phyloP scores from a whole-genome alignment of 176 grass and related monocot species.

The Stipa capillata region DNA sequence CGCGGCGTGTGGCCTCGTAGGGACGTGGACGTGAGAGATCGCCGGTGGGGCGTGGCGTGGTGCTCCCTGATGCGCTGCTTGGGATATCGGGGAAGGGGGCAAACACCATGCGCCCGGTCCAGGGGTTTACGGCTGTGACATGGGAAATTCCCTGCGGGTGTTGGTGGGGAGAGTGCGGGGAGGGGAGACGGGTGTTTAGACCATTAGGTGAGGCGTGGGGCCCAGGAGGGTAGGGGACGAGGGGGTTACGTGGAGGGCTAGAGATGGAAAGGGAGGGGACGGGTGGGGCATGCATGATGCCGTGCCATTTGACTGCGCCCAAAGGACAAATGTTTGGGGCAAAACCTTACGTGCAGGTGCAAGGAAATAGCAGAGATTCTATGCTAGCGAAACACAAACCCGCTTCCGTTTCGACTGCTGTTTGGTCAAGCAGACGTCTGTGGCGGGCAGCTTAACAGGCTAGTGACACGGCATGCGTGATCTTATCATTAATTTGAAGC shows the following conservation, averaged over 20 bases:
- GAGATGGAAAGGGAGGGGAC: neutral
- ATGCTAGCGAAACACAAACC: neutral
- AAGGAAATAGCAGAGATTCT: slow-evolving; percentile 2
- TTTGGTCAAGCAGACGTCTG: too few relatives aligned
- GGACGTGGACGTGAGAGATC: slow-evolving; percentile 37
- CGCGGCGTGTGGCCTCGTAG: neutral
- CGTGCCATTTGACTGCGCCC: neutral
- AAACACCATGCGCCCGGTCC: neutral
- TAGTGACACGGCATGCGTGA: neutral
- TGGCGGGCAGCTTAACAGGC: too few relatives aligned
- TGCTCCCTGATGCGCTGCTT: neutral
- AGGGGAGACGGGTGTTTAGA: neutral
- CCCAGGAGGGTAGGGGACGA: neutral
- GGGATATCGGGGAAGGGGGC: neutral
- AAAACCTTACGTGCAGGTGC: neutral
- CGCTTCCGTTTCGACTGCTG: too few relatives aligned
- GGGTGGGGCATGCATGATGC: neutral
- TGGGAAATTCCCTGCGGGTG: too few relatives aligned
- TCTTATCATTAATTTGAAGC: neutral
- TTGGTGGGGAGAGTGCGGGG: neutral
- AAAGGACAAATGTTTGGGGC: slow-evolving; percentile 10
- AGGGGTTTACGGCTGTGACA: neutral
- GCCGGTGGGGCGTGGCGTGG: slow-evolving; percentile 15
- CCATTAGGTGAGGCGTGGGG: neutral
- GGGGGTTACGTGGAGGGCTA: slow-evolving; percentile 24